Conservation (phyloP, 2,329 filamentous ascomycete genomes). For the Penicillium sp. region DNA sequence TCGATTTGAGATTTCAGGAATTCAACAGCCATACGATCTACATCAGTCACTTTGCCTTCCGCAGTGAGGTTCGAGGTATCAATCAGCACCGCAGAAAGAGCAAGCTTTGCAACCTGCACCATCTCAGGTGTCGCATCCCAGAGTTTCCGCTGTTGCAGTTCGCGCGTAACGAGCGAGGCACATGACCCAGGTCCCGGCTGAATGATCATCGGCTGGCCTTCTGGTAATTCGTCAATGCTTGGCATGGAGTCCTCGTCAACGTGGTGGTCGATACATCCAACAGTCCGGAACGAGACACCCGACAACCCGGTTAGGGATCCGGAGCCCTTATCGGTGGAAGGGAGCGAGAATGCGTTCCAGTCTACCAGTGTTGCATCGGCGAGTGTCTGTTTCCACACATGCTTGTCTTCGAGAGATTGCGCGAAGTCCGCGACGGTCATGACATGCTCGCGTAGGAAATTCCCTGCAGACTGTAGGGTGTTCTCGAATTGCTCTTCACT, state of each 20-base stretch:
- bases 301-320: conserved; percentile 52
- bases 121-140: conserved; percentile 34
- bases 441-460: conserved; percentile 35
- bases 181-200: conserved; percentile 58
- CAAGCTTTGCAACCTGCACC: conserved; percentile 39
- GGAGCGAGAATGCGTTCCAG: conserved; percentile 47
- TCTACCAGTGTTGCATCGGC: conserved; percentile 44
- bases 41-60: conserved; percentile 47
- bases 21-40: conserved; percentile 50
- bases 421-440: conserved; percentile 45
- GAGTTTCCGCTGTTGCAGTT: conserved; percentile 48
- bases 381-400: conserved; percentile 3
- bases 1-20: conserved; percentile 55
- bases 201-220: conserved; percentile 52
- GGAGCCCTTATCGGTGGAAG: conserved; percentile 45
- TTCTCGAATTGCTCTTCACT: conserved; percentile 27
- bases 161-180: conserved; percentile 56
- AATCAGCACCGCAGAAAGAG: conserved; percentile 45
- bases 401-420: conserved; percentile 18
- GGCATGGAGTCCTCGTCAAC: conserved; percentile 58
- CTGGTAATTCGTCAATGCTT: conserved; percentile 32
- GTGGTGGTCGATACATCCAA: conserved; percentile 63
- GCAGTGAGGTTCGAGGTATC: conserved; percentile 49
- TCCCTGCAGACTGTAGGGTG: conserved; percentile 25
- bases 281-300: conserved; percentile 42